Evolutionary conservation across 306 rosid species (phyloP), one percentile per base, ranked within the genome.

Genomic region (Abrus precatorius): DNA sequence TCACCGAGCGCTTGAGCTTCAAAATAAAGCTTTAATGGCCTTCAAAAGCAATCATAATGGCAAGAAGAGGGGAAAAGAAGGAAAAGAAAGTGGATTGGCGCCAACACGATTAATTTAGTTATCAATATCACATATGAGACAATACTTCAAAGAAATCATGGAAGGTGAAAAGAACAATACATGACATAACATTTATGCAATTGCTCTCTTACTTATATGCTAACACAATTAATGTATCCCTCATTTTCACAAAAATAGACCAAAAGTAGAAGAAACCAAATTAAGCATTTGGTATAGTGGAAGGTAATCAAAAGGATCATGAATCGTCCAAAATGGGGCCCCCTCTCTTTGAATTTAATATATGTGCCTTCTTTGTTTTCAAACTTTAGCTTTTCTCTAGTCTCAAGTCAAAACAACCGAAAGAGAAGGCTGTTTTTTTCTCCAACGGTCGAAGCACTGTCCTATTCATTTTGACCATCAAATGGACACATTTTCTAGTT

Each of bases 381-480:
- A 64, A 76, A 79, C 63, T 27, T 75, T 45, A 14, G 48, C 75
- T 81, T 54, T 83, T 56, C 33, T 80, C 56, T 38, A 66, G 69
- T 73, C 33, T 80, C 45, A 71, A 54, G 76, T 78, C 83, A 75
- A 76, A 76, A 74, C 81, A 86, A 89, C 87, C 82, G 77, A 84
- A 65, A 79, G 78, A 77, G 9, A 50, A 29, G 9, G 33, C 10
- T 82, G 49, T 8, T 67, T 61, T 77, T 75, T 57, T 49, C 60
- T 72, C 80, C 84, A 84, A 88, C 78, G 66, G 83, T 86, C 77
- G 63, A 77, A 78, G 76, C 71, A 44, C 52, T 73, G 69, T 59
- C 79, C 71, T 68, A 1, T 74, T 60, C 52, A 48, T 68, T 79
- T 86, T 87, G 91, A 86, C 91, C 79, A 83, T 79, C 49, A 69